These are phyloP conservation scores for Anaeromyces robustus DNA, from an alignment of 192 early-diverging fungal species.

Conservation along the genomic window DNA sequence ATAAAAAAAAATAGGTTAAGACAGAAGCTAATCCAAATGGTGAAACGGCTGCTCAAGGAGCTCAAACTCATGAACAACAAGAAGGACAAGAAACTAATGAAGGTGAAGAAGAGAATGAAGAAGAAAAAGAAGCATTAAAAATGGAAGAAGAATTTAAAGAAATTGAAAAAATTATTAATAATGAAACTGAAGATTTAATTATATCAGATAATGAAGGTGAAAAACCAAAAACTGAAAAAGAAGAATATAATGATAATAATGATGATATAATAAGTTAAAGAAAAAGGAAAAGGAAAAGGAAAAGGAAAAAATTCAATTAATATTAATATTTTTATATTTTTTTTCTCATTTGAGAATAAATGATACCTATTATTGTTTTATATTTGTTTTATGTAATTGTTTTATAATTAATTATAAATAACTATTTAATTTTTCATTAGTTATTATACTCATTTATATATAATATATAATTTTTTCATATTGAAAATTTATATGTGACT, in stretches of 20 bases:
- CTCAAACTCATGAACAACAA: not conserved
- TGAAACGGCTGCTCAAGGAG: slow-evolving; percentile 1
- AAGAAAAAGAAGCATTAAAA: slow-evolving; percentile 9
- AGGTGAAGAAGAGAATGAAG: slow-evolving; percentile 6
- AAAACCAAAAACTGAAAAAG: not conserved
- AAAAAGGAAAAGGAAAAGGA: no score
- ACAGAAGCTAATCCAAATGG: not conserved
- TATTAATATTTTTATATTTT: no score
- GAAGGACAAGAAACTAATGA: not conserved
- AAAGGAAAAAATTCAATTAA: no score
- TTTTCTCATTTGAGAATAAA: no score
- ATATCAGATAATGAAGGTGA: not conserved
- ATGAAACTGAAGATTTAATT: not conserved
- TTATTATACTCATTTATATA: no score
- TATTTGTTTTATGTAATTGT: no score
- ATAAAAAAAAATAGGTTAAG: not conserved
- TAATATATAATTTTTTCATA: no score
- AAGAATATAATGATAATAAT: not conserved
- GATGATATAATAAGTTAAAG: no score
- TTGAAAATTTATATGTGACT: no score
- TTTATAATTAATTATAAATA: no score
- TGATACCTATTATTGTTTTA: no score
- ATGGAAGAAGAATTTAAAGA: slow-evolving; percentile 9
- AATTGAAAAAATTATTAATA: not conserved
- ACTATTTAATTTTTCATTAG: no score